Evolutionary conservation across 2,329 filamentous ascomycete genomes (phyloP).

Genomic region (Fusarium sp.): DNA sequence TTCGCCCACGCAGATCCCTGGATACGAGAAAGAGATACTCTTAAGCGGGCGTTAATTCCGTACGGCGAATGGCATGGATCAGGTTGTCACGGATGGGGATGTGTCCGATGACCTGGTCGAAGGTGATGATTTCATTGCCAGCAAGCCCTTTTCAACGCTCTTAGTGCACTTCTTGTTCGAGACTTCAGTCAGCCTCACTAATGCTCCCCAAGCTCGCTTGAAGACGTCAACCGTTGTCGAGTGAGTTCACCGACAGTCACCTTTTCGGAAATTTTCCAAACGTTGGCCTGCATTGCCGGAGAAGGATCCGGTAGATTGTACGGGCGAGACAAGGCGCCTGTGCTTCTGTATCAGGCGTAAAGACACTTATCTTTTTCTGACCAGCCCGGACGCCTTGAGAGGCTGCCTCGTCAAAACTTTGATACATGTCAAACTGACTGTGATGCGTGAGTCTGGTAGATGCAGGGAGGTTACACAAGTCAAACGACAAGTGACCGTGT

Average conservation of each 20-base stretch:
- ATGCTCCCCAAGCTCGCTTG: conserved; percentile 9
- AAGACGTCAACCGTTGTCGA: not conserved
- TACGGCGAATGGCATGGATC: conserved; percentile 20
- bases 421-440: conserved; percentile 10
- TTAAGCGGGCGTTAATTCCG: conserved; percentile 13
- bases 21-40: conserved; percentile 23
- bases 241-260: conserved; percentile 12
- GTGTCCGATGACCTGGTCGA: conserved; percentile 12
- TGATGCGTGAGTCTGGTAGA: conserved; percentile 2
- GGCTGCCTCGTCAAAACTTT: conserved; percentile 11
- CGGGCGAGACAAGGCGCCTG: conserved; percentile 26
- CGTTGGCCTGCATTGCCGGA: conserved; percentile 25
- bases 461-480: conserved; percentile 21
- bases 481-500: conserved; percentile 28
- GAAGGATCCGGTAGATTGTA: conserved; percentile 24
- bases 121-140: conserved; percentile 13
- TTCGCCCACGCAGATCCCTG: conserved; percentile 14
- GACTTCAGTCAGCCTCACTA: conserved; percentile 32
- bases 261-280: conserved; percentile 17
- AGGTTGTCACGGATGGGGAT: conserved; percentile 14
- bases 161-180: conserved; percentile 10
- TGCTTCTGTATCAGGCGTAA: conserved; percentile 12
- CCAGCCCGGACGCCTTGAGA: not conserved
- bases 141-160: conserved; percentile 22
- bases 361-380: conserved; percentile 5